Evolutionary conservation across 306 rosid genomes (phyloP).

Genomic region (Cicer pinnatifidum): DNA sequence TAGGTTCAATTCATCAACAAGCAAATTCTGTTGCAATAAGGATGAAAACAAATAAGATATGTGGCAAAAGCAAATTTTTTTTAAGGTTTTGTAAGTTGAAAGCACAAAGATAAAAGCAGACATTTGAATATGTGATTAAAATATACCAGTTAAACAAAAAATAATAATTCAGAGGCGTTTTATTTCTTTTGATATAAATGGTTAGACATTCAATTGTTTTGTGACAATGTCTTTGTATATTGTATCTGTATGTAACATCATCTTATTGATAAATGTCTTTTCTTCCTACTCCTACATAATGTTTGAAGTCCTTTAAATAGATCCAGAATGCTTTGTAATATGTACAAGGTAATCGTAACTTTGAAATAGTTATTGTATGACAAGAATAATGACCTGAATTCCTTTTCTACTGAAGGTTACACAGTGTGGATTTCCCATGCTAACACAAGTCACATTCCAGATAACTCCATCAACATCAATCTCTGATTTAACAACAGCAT

Average conservation of each 20-base stretch:
- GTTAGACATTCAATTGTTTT: conserved; percentile 35
- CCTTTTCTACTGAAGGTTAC: conserved; percentile 67
- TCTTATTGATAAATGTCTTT: conserved; percentile 11
- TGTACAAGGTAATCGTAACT: background rate
- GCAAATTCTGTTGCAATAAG: conserved; percentile 64
- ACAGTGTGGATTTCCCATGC: conserved; percentile 99
- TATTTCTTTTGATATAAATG: conserved; percentile 28
- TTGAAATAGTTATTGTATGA: conserved; percentile 1
- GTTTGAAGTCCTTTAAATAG: conserved; percentile 40
- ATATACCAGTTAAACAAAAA: conserved; percentile 1
- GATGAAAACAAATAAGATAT: conserved; percentile 34
- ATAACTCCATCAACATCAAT: conserved; percentile 73
- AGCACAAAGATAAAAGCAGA: background rate
- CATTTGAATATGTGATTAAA: conserved; percentile 7
- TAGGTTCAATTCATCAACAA: conserved; percentile 80
- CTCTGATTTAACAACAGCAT: conserved; percentile 66
- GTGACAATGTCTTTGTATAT: background rate
- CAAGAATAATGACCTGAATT: conserved; percentile 59
- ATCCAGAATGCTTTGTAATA: conserved; percentile 11
- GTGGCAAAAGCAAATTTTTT: conserved; percentile 16
- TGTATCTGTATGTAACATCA: conserved; percentile 2
- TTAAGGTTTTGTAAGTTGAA: conserved; percentile 1
- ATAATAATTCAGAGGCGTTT: conserved; percentile 2
- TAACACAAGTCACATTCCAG: conserved; percentile 94
- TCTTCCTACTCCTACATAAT: conserved; percentile 10